Base-by-base conservation (phyloP, 371 early-diverging fungal species). In the Cladochytrium tenue region DNA sequence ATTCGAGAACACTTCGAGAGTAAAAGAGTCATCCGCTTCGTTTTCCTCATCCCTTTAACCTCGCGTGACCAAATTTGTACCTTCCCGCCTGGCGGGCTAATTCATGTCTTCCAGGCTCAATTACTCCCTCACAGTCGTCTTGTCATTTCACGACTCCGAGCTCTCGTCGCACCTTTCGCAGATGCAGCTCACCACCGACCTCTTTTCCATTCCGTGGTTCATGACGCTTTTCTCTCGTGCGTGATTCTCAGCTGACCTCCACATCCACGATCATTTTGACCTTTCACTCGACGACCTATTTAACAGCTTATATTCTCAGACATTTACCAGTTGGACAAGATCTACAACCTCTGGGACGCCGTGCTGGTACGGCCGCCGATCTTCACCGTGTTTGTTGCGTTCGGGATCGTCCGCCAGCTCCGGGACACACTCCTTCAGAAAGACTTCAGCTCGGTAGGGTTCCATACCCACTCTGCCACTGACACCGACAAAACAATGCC, bases 181-280 rank as follows among this genome's bases (percentile, higher is more conserved):
- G 3, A 86, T 92, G 56, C 87, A 87, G 1, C 87, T 92, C 55
- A 72, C 79, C 27, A 91, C 91, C 2, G 88, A 92, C 30, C 73
- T 92, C 4, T 93, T 88, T 66, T 92, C 92, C 10, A 90, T 93
- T 20, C 88, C 91, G 5, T 93, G 93, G 75, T 88, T 92, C 64
- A 80, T 92, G 75, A 92, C 93, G 0, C 69, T 92, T 20, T 93
- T 90, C 71, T 89, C 93, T 0, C 92, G 89, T 88, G 81, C 81
- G 85, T 75, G 15, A 10, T 36, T 53, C 2, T 3, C 43, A 58
- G 7, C 15, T n/a, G n/a, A n/a, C n/a, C n/a, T n/a, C n/a, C n/a
- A n/a, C n/a, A n/a, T n/a, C n/a, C n/a, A n/a, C n/a, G 7, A 7
- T 27, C 20, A 20, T 20, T 43, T 43, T 43, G 43, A 43, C 13